phyloP scores from a whole-genome alignment of 441 rosid species.

The Syzygium syzygioides region DNA sequence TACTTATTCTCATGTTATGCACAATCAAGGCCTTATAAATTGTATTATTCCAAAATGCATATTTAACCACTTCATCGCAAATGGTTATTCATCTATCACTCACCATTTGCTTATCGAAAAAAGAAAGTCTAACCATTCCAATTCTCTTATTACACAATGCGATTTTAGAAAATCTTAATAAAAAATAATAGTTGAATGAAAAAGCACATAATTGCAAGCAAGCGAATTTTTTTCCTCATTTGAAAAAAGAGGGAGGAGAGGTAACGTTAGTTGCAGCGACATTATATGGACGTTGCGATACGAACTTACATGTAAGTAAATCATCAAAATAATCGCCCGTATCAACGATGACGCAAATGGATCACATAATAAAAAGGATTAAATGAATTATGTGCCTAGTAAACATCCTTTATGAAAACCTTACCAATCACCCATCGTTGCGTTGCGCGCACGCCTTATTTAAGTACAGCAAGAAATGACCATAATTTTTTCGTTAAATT shows the following conservation, averaged over 20 bases:
- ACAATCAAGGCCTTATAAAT: neutral
- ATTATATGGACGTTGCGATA: rapidly evolving
- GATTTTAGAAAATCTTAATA: neutral
- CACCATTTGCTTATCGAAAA: neutral
- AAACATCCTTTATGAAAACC: neutral
- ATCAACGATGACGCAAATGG: rapidly evolving
- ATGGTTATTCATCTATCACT: rapidly evolving
- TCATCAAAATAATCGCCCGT: neutral
- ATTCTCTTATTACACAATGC: neutral
- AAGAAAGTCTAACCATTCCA: no score
- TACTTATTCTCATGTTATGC: neutral
- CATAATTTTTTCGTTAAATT: neutral
- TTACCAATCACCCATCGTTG: neutral
- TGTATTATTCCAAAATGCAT: neutral
- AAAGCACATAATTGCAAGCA: neutral
- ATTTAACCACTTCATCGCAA: neutral
- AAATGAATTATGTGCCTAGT: neutral
- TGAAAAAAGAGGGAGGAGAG: neutral
- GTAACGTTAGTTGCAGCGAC: rapidly evolving
- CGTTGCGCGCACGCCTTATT: neutral
- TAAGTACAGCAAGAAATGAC: neutral
- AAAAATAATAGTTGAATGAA: neutral
- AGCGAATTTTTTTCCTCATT: neutral
- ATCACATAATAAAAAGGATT: neutral
- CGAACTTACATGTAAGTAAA: neutral